Evolutionary conservation across 805 yeast species (phyloP).

Genomic region (Yarrowia osloensis): DNA sequence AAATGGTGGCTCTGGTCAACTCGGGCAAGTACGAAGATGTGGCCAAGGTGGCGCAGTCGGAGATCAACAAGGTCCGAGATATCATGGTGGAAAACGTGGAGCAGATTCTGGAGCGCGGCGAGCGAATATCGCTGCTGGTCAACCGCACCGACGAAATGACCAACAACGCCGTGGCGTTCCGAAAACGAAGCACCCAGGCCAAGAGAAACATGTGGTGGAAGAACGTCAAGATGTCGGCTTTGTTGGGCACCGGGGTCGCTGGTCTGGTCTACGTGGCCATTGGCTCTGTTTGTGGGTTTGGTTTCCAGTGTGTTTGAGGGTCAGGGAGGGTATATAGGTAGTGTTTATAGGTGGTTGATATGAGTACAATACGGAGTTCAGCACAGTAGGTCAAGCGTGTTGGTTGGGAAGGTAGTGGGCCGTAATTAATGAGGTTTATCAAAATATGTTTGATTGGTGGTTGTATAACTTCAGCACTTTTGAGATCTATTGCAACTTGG

Average conservation of each 20-base stretch:
- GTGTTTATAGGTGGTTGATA: neutral
- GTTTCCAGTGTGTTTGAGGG: constrained; percentile 22
- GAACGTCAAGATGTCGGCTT: constrained; percentile 40
- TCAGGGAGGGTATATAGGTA: neutral
- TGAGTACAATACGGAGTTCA: too few relatives aligned
- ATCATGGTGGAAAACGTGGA: constrained; percentile 75
- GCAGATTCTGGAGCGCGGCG: constrained; percentile 73
- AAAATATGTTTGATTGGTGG: too few relatives aligned
- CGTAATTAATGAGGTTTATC: too few relatives aligned
- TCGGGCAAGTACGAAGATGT: constrained; percentile 36
- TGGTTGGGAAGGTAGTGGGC: too few relatives aligned
- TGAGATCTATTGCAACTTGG: too few relatives aligned
- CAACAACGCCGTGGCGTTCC: constrained; percentile 65
- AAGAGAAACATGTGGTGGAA: constrained; percentile 72
- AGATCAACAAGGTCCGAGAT: constrained; percentile 63
- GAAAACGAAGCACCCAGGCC: constrained; percentile 64
- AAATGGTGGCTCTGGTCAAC: constrained; percentile 32
- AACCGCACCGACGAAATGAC: constrained; percentile 78
- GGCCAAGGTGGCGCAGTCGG: constrained; percentile 43
- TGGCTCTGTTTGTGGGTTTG: constrained; percentile 14
- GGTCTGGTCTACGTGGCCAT: constrained; percentile 1
- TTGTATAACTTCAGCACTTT: too few relatives aligned
- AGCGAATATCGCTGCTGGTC: constrained; percentile 67
- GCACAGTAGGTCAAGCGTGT: too few relatives aligned
- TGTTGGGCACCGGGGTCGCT: constrained; percentile 23